Evolutionary conservation across 345 rosid species (phyloP).

Genomic region (Gossypium ekmanianum): DNA sequence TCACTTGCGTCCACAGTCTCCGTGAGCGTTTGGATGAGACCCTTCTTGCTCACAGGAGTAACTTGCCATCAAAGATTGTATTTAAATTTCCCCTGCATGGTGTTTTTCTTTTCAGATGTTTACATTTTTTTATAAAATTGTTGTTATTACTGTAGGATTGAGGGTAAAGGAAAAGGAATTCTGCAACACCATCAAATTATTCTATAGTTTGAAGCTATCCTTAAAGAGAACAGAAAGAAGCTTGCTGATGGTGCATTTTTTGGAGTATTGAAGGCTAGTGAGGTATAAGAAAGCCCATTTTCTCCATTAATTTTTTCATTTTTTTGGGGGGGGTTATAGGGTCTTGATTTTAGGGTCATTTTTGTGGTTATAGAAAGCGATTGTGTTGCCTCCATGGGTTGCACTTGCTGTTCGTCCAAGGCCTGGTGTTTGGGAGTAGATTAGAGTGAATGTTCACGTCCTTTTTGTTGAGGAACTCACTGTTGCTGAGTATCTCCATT

Average conservation of each 20-base stretch:
- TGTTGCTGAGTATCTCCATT: slow-evolving; percentile 74
- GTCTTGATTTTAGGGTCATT: background rate
- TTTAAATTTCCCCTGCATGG: background rate
- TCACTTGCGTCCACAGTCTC: slow-evolving; percentile 67
- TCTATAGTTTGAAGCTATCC: slow-evolving; percentile 60
- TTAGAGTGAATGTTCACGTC: slow-evolving; percentile 71
- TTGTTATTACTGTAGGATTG: slow-evolving; percentile 35
- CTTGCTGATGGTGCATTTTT: slow-evolving; percentile 47
- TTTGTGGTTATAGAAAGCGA: slow-evolving; percentile 65
- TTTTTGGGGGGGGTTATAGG: background rate
- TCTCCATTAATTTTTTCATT: background rate
- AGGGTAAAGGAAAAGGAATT: slow-evolving; percentile 64
- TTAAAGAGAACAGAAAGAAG: slow-evolving; percentile 42
- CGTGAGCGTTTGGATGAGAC: slow-evolving; percentile 71
- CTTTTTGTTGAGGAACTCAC: slow-evolving; percentile 77
- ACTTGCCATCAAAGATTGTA: slow-evolving; percentile 9
- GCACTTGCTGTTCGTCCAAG: slow-evolving; percentile 91
- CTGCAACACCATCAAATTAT: slow-evolving; percentile 61
- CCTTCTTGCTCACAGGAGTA: slow-evolving; percentile 51
- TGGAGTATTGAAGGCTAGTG: slow-evolving; percentile 54
- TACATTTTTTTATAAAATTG: too few species aligned
- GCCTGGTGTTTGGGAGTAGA: slow-evolving; percentile 95
- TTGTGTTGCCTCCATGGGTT: slow-evolving; percentile 82
- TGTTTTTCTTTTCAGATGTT: background rate
- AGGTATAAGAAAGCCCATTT: slow-evolving; percentile 27